Conservation (phyloP, 192 early-diverging fungal genomes). For the Podochytrium sp. region DNA sequence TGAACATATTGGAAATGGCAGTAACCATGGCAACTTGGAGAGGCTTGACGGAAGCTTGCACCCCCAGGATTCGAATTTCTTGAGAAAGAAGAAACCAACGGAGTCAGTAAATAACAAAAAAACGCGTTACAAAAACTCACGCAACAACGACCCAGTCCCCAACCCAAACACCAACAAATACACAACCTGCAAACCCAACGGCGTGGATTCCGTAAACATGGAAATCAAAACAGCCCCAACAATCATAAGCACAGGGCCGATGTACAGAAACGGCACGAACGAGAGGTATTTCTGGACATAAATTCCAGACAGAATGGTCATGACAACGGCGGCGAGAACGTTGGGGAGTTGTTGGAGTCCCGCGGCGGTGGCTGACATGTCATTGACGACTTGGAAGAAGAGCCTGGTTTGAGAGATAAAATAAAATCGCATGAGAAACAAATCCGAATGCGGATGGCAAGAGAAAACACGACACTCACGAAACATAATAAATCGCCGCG, state of each 20-base stretch:
- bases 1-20: neutral
- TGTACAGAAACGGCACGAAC: constrained; percentile 67
- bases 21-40: constrained; percentile 1
- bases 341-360: constrained; percentile 78
- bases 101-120: no score
- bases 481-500: constrained; percentile 53
- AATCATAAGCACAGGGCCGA: constrained; percentile 65
- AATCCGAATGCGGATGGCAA: no score
- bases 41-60: neutral
- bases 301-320: constrained; percentile 69
- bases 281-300: constrained; percentile 50
- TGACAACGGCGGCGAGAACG: constrained; percentile 70
- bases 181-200: neutral
- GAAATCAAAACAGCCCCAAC: constrained; percentile 69
- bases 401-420: neutral
- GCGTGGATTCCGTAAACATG: neutral
- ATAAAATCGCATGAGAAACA: no score
- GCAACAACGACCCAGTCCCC: neutral
- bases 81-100: no score
- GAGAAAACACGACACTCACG: no score
- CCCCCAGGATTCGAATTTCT: neutral
- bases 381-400: neutral
- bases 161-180: neutral
- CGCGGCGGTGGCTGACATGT: constrained; percentile 70
- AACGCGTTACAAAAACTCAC: no score